Evolutionary conservation across 345 rosid genomes (phyloP), one percentile per base, ranked within the genome.

Genomic region (Pistacia vera): DNA sequence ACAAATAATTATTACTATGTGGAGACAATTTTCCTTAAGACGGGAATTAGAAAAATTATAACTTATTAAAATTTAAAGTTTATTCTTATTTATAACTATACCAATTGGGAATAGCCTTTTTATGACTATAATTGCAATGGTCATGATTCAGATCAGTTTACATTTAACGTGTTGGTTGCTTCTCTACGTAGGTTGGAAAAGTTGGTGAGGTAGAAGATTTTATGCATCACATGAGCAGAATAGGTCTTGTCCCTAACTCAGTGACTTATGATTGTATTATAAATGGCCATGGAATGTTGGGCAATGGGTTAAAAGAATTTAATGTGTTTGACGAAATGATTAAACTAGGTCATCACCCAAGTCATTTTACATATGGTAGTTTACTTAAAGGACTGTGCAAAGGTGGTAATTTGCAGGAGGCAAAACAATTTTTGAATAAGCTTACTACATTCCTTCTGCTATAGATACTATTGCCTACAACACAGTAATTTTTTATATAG

Each of bases 301-400:
- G 98, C 22, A 78, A 91, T 78, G 89, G 80, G 75, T 73, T 86
- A 76, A 90, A 83, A 82, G 91, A 90, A 3, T 88, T 89, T 66
- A 85, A 86, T 41, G 16, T 86, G 81, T 89, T 91, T 63, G 98
- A 95, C 82, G 97, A 95, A 82, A 95, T 91, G 95, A 69, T 88
- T 44, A 83, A 79, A 77, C 81, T 68, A 30, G 94, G 97, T 60
- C 88, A 90, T 81, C 81, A 75, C 69, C 97, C 99, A 16, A 83
- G 87, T 57, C 82, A 79, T 78, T 85, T 90, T 83, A 89, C 98
- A 8, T 91, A 90, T 73, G 86, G 90, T n/a, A 78, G 95, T 80
- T 85, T 95, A 57, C 91, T 93, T 64, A 95, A 91, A 87, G 99
- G 93, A 82, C 86, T 93, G 63, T 93, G 97, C 82, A 89, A 69